Evolutionary conservation across 495 filamentous ascomycete species (phyloP).

Genomic region (Massariosphaeria phaeospora): DNA sequence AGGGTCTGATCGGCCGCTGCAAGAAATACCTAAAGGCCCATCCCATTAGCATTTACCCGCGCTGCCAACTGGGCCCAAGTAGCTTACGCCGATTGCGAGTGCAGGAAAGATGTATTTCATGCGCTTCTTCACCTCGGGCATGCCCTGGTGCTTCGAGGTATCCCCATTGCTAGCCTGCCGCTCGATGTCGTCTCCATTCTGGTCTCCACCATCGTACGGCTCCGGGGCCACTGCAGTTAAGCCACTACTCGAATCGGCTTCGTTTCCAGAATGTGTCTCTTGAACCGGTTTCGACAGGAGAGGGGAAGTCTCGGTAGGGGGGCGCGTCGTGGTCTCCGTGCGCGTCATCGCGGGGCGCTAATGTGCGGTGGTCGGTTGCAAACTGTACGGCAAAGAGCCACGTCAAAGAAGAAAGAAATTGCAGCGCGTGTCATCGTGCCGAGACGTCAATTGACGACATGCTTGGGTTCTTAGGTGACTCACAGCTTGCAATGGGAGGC

Average conservation of each 20-base stretch:
- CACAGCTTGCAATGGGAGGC: too few relatives aligned
- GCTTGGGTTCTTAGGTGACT: too few relatives aligned
- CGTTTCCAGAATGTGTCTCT: neutral
- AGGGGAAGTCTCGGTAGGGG: slow-evolving; percentile 35
- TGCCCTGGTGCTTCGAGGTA: slow-evolving; percentile 36
- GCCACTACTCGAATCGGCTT: slow-evolving; percentile 21
- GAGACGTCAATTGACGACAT: too few relatives aligned
- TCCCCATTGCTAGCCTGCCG: slow-evolving; percentile 30
- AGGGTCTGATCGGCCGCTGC: slow-evolving; percentile 77
- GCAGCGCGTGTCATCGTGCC: too few relatives aligned
- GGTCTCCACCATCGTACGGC: slow-evolving; percentile 2
- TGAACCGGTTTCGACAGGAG: slow-evolving; percentile 24
- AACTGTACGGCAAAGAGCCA: too few relatives aligned
- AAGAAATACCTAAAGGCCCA: slow-evolving; percentile 54
- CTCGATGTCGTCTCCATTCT: slow-evolving; percentile 31
- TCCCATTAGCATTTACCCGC: neutral
- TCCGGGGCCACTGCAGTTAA: slow-evolving; percentile 21
- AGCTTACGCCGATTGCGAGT: slow-evolving; percentile 53
- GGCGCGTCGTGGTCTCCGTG: neutral
- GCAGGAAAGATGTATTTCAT: slow-evolving; percentile 55
- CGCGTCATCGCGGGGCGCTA: slow-evolving; percentile 11
- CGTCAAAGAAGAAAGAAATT: too few relatives aligned
- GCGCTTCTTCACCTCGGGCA: slow-evolving; percentile 43
- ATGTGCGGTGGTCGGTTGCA: too few relatives aligned
- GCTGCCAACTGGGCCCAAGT: neutral